These are phyloP conservation scores for Triticum timopheevii DNA, from an alignment of 176 grass and related monocot genomes.

Conservation along the genomic window DNA sequence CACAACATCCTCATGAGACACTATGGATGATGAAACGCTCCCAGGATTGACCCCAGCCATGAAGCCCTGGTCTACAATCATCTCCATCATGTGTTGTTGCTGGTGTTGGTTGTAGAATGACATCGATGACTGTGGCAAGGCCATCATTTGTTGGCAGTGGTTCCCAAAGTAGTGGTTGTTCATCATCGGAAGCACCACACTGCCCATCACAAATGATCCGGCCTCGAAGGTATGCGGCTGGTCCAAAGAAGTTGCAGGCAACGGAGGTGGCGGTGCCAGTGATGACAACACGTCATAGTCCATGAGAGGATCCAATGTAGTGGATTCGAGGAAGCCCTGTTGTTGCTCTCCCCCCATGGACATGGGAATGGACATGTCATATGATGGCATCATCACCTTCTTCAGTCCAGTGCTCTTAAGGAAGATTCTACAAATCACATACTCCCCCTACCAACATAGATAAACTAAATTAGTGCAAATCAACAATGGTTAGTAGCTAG, in stretches of 20 bases:
- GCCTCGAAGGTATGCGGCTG: background rate
- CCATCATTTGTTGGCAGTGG: background rate
- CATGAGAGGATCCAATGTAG: too few species aligned
- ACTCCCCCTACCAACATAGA: constrained; percentile 42
- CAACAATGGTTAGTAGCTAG: background rate
- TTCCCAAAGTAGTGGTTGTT: background rate
- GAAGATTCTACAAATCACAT: constrained; percentile 57
- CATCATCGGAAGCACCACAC: background rate
- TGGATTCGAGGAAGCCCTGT: too few species aligned
- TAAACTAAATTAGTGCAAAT: background rate
- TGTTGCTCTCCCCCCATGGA: background rate
- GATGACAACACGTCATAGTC: background rate
- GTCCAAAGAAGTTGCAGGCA: background rate
- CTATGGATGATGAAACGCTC: constrained; percentile 13
- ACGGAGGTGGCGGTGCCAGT: background rate
- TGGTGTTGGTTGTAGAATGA: background rate
- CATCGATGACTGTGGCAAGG: background rate
- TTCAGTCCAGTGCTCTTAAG: background rate
- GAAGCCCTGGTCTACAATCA: background rate
- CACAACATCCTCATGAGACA: constrained; percentile 19
- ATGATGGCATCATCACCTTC: background rate
- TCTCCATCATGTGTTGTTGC: background rate
- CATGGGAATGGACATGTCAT: background rate
- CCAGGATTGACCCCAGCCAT: too few species aligned
- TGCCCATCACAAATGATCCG: background rate